These are phyloP conservation scores for Boletus pseudopeckii DNA, from an alignment of 768 basidiomycete species.

Conservation along the genomic window DNA sequence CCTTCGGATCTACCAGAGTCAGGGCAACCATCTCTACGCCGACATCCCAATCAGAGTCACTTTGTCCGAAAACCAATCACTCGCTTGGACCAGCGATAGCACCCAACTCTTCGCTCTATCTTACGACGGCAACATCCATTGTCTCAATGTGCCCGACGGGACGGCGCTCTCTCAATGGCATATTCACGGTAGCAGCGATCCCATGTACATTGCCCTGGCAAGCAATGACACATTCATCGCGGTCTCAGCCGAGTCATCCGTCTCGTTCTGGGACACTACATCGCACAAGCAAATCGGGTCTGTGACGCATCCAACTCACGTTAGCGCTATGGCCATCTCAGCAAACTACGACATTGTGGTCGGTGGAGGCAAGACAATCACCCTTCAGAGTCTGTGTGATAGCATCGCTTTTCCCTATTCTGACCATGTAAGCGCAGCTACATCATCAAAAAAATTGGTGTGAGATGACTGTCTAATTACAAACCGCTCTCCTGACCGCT, in stretches of 20 bases:
- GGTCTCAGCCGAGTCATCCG: neutral
- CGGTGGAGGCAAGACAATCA: neutral
- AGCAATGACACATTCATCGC: conserved; percentile 9
- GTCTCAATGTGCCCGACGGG: neutral
- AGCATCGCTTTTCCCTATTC: neutral
- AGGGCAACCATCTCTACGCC: neutral
- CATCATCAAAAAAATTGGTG: neutral
- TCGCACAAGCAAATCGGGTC: conserved; percentile 3
- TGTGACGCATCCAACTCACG: neutral
- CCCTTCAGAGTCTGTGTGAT: conserved; percentile 1
- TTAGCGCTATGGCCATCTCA: conserved; percentile 4
- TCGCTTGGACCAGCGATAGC: conserved; percentile 4
- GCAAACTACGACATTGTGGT: conserved; percentile 1
- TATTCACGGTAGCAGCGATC: neutral
- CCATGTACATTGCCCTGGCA: neutral
- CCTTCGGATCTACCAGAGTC: conserved; percentile 2
- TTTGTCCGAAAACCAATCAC: neutral
- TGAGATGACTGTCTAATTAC: neutral
- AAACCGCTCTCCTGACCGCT: neutral
- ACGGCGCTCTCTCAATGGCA: conserved; percentile 1
- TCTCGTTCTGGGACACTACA: conserved; percentile 15
- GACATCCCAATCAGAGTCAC: neutral
- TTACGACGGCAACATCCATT: neutral
- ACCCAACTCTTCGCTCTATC: conserved; percentile 6
- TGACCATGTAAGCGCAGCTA: neutral